Evolutionary conservation across 106 monocot species (phyloP).

Genomic region (Phalaenopsis aphrodite): DNA sequence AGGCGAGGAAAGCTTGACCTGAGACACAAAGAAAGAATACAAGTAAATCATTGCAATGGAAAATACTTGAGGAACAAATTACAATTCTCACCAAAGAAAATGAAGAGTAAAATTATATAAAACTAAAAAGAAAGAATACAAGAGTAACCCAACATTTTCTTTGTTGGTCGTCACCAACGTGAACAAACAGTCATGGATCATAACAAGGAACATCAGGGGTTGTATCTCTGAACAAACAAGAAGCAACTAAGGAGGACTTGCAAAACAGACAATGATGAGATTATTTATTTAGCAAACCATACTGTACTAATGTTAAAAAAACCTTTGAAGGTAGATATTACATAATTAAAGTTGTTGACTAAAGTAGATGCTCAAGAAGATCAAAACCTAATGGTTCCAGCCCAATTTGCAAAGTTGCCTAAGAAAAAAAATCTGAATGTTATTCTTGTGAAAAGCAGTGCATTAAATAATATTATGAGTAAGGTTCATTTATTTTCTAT

Average conservation of each 20-base stretch:
- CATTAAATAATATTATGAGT: no score
- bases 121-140: background rate
- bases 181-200: background rate
- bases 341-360: background rate
- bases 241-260: background rate
- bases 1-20: constrained; percentile 79
- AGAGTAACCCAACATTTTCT: background rate
- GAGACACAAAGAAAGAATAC: constrained; percentile 7
- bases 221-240: background rate
- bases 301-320: background rate
- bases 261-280: background rate
- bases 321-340: background rate
- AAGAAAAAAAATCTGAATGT: no score
- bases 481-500: no score
- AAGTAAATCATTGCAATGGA: background rate
- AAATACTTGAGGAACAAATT: background rate
- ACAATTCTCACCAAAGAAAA: background rate
- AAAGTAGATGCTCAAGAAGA: background rate
- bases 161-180: background rate
- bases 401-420: background rate
- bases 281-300: background rate
- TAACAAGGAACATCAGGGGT: background rate
- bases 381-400: background rate
- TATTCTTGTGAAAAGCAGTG: no score
- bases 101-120: background rate